Conservation (phyloP, 805 yeast genomes). For the Yarrowia hollandica region DNA sequence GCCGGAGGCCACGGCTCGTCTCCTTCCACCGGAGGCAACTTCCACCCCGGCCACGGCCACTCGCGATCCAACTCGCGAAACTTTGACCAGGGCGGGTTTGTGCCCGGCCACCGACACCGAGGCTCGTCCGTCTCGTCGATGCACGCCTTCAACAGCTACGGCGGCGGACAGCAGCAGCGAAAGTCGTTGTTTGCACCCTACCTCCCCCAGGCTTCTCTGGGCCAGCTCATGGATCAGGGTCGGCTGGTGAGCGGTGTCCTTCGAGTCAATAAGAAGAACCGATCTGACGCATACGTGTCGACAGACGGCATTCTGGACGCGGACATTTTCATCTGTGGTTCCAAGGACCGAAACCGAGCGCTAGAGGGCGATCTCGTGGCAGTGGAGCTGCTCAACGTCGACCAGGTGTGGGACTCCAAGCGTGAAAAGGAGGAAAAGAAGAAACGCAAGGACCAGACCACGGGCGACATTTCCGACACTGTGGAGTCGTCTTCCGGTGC, state of each 20-base stretch:
- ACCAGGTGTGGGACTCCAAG: constrained; percentile 96
- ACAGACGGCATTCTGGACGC: constrained; percentile 95
- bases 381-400: constrained; percentile 88
- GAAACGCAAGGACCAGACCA: constrained; percentile 61
- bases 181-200: constrained; percentile 91
- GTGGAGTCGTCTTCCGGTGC: constrained; percentile 42
- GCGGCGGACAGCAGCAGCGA: constrained; percentile 44
- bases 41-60: constrained; percentile 47
- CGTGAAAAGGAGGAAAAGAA: constrained; percentile 97
- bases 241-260: constrained; percentile 87
- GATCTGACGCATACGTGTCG: constrained; percentile 98
- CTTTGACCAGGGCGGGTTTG: constrained; percentile 45
- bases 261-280: constrained; percentile 91
- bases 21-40: constrained; percentile 28
- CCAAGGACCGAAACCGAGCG: constrained; percentile 97
- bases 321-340: constrained; percentile 95
- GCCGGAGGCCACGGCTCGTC: constrained; percentile 39
- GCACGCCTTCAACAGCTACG: constrained; percentile 36
- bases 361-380: constrained; percentile 96
- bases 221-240: constrained; percentile 86
- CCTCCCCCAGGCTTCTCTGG: constrained; percentile 88
- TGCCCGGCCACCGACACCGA: constrained; percentile 78
- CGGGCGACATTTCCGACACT: constrained; percentile 33
- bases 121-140: constrained; percentile 53
- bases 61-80: constrained; percentile 45